Evolutionary conservation across 208 protist species (phyloP).

Genomic region (Leishmania major): DNA sequence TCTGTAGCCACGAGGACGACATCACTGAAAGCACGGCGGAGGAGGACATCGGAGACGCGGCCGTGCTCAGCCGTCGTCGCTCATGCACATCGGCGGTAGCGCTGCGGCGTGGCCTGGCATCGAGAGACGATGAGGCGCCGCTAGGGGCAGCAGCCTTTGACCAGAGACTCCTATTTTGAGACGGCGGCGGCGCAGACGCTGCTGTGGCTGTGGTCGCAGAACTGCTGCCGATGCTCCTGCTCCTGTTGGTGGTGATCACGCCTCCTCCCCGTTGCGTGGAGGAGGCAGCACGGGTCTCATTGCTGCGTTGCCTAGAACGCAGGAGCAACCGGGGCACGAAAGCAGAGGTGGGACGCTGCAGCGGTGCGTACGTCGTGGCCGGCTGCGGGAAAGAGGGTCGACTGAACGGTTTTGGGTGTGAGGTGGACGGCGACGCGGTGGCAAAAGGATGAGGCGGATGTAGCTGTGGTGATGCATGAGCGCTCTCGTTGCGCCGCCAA

Average conservation of each 20-base stretch:
- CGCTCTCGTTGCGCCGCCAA: background rate
- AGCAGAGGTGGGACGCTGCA: background rate
- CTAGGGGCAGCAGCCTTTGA: background rate
- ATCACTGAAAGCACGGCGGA: constrained; percentile 12
- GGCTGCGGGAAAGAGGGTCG: too few relatives aligned
- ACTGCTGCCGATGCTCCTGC: background rate
- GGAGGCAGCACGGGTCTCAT: background rate
- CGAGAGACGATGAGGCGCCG: background rate
- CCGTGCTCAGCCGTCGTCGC: background rate
- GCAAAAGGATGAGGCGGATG: background rate
- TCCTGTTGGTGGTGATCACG: background rate
- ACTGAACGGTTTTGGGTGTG: background rate
- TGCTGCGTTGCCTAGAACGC: background rate
- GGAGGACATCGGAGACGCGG: background rate
- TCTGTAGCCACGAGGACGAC: constrained; percentile 15
- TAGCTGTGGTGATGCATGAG: constrained; percentile 6
- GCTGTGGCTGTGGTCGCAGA: background rate
- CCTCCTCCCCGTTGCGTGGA: background rate
- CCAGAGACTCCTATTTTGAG: constrained; percentile 17
- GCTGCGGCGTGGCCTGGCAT: background rate
- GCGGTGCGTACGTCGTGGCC: background rate
- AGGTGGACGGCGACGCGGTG: background rate
- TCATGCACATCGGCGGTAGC: background rate
- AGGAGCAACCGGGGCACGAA: constrained; percentile 8
- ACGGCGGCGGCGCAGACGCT: constrained; percentile 1